Conservation (phyloP, 192 early-diverging fungal genomes). For the Umbelopsis ramanniana region DNA sequence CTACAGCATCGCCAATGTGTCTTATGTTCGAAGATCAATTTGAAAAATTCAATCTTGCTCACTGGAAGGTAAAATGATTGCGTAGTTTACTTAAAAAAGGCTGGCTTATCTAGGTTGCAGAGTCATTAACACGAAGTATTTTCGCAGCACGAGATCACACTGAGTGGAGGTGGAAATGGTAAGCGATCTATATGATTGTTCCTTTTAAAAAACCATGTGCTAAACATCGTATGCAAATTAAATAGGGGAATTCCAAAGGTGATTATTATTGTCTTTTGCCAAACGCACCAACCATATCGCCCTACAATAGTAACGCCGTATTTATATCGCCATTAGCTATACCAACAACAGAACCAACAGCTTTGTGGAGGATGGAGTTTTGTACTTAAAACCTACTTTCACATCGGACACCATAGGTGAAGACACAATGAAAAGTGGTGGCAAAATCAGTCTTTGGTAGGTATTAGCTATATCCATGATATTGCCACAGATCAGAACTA, state of each 20-base stretch:
- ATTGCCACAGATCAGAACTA: not conserved
- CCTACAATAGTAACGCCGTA: too few species aligned
- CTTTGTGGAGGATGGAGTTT: slow-evolving; percentile 58
- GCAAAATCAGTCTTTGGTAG: slow-evolving; percentile 41
- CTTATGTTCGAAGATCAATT: slow-evolving; percentile 44
- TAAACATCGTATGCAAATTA: not conserved
- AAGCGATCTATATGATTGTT: not conserved
- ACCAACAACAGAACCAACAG: slow-evolving; percentile 60
- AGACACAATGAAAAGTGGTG: slow-evolving; percentile 42
- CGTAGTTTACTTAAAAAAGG: too few species aligned
- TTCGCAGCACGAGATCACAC: slow-evolving; percentile 37
- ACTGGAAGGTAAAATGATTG: slow-evolving; percentile 31
- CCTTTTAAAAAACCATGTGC: too few species aligned
- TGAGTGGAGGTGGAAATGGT: slow-evolving; percentile 41
- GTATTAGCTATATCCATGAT: not conserved
- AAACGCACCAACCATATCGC: too few species aligned
- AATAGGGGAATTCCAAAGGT: not conserved
- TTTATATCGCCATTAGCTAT: slow-evolving; percentile 26
- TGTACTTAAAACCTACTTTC: slow-evolving; percentile 65
- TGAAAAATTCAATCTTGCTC: slow-evolving; percentile 29
- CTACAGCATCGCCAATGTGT: slow-evolving; percentile 3
- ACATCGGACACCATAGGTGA: slow-evolving; percentile 58
- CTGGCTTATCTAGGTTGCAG: not conserved
- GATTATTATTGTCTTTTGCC: not conserved
- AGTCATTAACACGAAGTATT: not conserved